Conservation (phyloP, 176 grass and related monocot genomes). For the Triticum urartu region DNA sequence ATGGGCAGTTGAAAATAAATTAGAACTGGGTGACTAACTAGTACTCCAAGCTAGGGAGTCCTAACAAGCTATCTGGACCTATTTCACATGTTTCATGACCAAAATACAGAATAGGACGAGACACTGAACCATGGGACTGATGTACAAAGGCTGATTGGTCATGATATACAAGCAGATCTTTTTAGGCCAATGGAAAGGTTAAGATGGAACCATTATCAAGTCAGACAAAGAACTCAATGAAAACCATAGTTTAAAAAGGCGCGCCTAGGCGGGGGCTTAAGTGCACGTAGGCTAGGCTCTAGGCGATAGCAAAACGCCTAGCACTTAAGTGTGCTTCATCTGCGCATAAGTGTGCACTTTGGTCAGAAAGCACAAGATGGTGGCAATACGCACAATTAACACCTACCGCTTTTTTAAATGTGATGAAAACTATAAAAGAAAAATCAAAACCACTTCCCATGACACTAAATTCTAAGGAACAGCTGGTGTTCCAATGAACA, state of each 20-base stretch:
- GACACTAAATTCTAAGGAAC: not conserved
- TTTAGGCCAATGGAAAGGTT: not conserved
- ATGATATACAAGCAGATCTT: not conserved
- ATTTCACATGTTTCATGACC: not conserved
- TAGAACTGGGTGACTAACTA: not conserved
- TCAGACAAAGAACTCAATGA: not conserved
- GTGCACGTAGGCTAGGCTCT: too few species aligned
- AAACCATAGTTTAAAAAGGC: too few species aligned
- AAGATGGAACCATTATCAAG: not conserved
- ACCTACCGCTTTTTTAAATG: too few species aligned
- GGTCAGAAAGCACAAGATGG: too few species aligned
- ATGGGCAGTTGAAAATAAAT: not conserved
- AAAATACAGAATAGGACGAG: not conserved
- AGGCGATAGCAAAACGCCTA: too few species aligned
- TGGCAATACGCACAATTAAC: too few species aligned
- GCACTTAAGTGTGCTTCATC: too few species aligned
- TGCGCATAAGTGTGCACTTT: too few species aligned
- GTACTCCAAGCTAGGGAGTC: not conserved
- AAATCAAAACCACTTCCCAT: not conserved
- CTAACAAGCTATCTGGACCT: not conserved
- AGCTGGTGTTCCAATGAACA: not conserved
- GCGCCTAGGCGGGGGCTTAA: too few species aligned
- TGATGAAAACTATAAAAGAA: not conserved
- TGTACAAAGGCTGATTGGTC: not conserved
- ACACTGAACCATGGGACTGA: not conserved